These are phyloP conservation scores for Blastomyces gilchristii DNA, from an alignment of 2,329 filamentous ascomycete genomes.

Conservation along the genomic window DNA sequence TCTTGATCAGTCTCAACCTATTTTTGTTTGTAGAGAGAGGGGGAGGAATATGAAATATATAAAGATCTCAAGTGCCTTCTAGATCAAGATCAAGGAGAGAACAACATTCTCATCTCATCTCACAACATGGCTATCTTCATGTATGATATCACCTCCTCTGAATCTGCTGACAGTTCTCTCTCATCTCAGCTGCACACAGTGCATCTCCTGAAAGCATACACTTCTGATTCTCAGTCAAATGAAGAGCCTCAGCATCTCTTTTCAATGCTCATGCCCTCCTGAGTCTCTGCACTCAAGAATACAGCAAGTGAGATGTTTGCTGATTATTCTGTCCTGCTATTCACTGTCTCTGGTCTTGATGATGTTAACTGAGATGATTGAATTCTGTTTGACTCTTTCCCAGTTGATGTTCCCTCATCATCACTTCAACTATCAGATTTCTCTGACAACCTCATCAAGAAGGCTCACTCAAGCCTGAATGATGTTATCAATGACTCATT, in stretches of 20 bases:
- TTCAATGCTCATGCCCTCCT: not conserved
- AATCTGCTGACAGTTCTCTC: not conserved
- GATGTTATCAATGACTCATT: not conserved
- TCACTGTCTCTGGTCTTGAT: not conserved
- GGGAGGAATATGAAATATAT: too few species aligned
- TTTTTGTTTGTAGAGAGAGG: too few species aligned
- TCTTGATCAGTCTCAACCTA: too few species aligned
- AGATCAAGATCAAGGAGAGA: too few species aligned
- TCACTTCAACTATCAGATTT: not conserved
- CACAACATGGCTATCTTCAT: not conserved
- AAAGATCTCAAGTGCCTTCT: too few species aligned
- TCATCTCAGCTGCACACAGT: not conserved
- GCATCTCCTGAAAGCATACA: not conserved
- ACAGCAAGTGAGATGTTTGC: not conserved
- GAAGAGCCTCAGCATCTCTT: not conserved
- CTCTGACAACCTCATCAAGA: not conserved
- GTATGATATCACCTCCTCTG: not conserved
- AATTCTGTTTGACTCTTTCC: not conserved
- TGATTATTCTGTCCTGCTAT: not conserved
- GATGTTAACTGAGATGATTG: not conserved
- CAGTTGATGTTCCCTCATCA: not conserved
- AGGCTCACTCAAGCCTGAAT: not conserved
- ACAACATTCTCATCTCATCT: too few species aligned
- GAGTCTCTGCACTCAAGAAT: not conserved
- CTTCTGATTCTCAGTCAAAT: not conserved